phyloP scores from a whole-genome alignment of 176 grass and related monocot genomes.

The Aegilops bicornis region DNA sequence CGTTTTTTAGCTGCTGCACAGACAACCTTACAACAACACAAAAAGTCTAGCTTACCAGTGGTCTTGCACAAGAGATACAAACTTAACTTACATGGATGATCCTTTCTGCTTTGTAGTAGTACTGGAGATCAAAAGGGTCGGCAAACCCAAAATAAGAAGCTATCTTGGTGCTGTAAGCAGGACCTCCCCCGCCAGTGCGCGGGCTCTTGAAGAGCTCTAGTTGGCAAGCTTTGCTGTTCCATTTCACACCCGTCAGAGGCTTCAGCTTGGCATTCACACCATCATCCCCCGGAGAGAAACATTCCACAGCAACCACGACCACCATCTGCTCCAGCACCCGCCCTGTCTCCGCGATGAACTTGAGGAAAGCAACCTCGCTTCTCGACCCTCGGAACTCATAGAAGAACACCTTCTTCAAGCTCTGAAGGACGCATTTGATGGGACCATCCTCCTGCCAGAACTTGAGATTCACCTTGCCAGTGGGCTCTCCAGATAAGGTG shows the following conservation, averaged over 20 bases:
- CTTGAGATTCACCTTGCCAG: neutral
- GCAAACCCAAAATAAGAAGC: neutral
- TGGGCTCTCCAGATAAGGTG: neutral
- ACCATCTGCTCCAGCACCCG: neutral
- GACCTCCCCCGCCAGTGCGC: too few species aligned
- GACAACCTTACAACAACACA: too few species aligned
- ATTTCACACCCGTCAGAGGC: neutral
- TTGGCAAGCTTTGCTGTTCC: neutral
- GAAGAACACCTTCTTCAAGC: too few species aligned
- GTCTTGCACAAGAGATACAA: neutral
- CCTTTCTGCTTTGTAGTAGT: neutral
- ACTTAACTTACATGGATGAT: neutral
- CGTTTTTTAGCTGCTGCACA: too few species aligned
- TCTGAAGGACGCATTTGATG: too few species aligned
- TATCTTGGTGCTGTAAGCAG: too few species aligned
- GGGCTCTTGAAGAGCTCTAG: neutral
- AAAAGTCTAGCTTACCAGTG: neutral
- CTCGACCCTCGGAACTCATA: too few species aligned
- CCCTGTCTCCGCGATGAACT: too few species aligned
- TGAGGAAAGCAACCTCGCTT: too few species aligned
- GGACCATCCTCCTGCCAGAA: too few species aligned
- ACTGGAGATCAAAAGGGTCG: neutral
- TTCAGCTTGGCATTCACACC: neutral
- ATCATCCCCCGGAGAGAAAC: neutral
- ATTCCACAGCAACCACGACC: neutral